Evolutionary conservation across 192 early-diverging fungal species (phyloP).

Genomic region (Coemansia sp.): DNA sequence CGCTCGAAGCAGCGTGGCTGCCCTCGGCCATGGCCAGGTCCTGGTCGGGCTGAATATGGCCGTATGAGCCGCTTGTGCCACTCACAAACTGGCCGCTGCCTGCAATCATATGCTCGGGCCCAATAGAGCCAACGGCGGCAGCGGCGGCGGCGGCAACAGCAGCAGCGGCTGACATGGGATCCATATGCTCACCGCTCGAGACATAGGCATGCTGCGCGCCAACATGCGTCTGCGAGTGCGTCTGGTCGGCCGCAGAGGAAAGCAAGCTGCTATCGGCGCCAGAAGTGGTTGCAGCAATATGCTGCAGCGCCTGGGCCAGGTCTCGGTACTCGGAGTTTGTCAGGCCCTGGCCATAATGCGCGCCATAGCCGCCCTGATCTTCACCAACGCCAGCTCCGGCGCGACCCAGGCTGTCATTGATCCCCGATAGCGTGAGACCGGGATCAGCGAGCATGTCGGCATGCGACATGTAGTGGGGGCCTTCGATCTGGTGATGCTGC

Average conservation of each 20-base stretch:
- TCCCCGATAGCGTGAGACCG: constrained; percentile 22
- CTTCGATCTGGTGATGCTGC: constrained; percentile 14
- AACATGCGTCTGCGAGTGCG: constrained; percentile 4
- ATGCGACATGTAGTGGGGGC: constrained; percentile 17
- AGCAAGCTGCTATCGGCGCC: constrained; percentile 15
- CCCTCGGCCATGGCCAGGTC: not conserved
- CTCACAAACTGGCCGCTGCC: not conserved
- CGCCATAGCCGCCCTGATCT: constrained; percentile 12
- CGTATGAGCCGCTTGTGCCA: not conserved
- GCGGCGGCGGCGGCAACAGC: not conserved
- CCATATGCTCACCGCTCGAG: not conserved
- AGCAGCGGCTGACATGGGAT: not conserved
- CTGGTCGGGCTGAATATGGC: not conserved
- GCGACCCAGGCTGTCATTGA: constrained; percentile 22
- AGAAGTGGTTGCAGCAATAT: constrained; percentile 36
- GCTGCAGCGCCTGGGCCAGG: constrained; percentile 44
- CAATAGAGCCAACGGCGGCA: constrained; percentile 8
- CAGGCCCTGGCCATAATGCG: constrained; percentile 26
- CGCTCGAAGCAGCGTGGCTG: not conserved
- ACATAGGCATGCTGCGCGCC: constrained; percentile 6
- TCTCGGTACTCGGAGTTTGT: constrained; percentile 38
- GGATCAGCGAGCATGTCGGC: constrained; percentile 28
- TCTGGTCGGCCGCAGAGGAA: not conserved
- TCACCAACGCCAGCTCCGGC: constrained; percentile 3
- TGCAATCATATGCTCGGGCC: constrained; percentile 20